A percentile compares a stretch with the other conserved stretches of the same genome.
These are phyloP conservation scores for Bipolaris gigantea DNA, from an alignment of 2,329 filamentous ascomycete genomes.

Conservation along the genomic window DNA sequence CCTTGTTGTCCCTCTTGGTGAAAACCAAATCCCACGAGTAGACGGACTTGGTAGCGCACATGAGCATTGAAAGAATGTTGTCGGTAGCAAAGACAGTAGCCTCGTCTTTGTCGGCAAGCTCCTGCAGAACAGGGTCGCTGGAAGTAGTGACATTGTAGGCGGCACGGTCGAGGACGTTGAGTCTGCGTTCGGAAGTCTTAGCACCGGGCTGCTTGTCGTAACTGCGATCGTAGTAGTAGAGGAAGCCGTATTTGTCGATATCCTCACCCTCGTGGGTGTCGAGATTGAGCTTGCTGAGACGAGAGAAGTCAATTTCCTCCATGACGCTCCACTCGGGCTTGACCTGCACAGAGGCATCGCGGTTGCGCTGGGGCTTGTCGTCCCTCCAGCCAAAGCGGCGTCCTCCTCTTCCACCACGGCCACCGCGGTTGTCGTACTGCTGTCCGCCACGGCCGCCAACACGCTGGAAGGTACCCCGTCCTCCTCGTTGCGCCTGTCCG, in stretches of 20 bases:
- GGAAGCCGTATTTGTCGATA: constrained; percentile 91
- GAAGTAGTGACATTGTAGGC: constrained; percentile 98
- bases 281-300: constrained; percentile 91
- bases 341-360: constrained; percentile 94
- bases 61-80: constrained; percentile 97
- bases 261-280: constrained; percentile 95
- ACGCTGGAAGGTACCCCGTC: constrained; percentile 73
- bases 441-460: constrained; percentile 67
- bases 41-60: constrained; percentile 95
- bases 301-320: constrained; percentile 98
- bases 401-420: constrained; percentile 70
- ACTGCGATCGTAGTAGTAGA: constrained; percentile 95
- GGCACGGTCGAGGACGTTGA: constrained; percentile 86
- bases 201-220: constrained; percentile 89
- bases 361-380: constrained; percentile 95
- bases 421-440: constrained; percentile 70
- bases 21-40: constrained; percentile 99
- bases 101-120: constrained; percentile 92
- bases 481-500: constrained; percentile 71
- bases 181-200: constrained; percentile 83
- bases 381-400: constrained; percentile 98
- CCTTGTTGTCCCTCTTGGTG: constrained; percentile 87
- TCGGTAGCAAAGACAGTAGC: constrained; percentile 96
- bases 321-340: constrained; percentile 93
- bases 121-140: constrained; percentile 93